phyloP scores from a whole-genome alignment of 2,329 filamentous ascomycete genomes.

The Cryphonectria radicalis region DNA sequence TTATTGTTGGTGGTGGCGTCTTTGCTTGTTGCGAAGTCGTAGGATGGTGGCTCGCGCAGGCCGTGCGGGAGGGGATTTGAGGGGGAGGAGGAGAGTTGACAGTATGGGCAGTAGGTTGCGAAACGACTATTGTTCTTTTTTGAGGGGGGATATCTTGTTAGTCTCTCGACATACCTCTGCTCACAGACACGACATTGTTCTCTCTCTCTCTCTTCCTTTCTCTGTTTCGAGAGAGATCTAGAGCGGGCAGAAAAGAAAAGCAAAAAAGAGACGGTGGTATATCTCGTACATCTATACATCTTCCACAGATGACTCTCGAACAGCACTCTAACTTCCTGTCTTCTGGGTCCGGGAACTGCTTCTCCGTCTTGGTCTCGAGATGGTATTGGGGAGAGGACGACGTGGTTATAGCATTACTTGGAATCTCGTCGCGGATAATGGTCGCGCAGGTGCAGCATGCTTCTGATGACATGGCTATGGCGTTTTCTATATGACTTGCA shows the following conservation, averaged over 20 bases:
- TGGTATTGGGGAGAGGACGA: constrained; percentile 32
- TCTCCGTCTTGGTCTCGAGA: constrained; percentile 61
- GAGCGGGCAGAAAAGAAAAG: background rate
- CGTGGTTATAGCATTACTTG: constrained; percentile 37
- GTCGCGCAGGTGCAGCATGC: constrained; percentile 74
- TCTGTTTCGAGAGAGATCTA: background rate
- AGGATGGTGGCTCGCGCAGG: constrained; percentile 70
- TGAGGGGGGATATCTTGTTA: constrained; percentile 24
- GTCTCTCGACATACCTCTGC: background rate
- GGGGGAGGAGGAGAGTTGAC: constrained; percentile 69
- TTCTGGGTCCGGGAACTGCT: constrained; percentile 53
- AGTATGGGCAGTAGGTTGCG: constrained; percentile 71
- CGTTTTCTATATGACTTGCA: background rate
- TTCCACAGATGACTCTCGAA: constrained; percentile 70
- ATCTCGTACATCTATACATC: constrained; percentile 64
- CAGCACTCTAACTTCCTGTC: constrained; percentile 72
- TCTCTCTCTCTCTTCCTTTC: background rate
- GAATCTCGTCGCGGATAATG: constrained; percentile 56
- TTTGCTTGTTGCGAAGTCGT: constrained; percentile 49
- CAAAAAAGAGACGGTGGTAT: background rate
- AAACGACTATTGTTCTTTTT: constrained; percentile 68
- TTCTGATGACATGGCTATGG: constrained; percentile 36
- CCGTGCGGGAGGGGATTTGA: constrained; percentile 62
- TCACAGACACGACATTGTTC: background rate
- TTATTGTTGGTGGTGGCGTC: constrained; percentile 32